phyloP scores from a whole-genome alignment of 768 basidiomycete genomes.

The Chalciporus chontae region DNA sequence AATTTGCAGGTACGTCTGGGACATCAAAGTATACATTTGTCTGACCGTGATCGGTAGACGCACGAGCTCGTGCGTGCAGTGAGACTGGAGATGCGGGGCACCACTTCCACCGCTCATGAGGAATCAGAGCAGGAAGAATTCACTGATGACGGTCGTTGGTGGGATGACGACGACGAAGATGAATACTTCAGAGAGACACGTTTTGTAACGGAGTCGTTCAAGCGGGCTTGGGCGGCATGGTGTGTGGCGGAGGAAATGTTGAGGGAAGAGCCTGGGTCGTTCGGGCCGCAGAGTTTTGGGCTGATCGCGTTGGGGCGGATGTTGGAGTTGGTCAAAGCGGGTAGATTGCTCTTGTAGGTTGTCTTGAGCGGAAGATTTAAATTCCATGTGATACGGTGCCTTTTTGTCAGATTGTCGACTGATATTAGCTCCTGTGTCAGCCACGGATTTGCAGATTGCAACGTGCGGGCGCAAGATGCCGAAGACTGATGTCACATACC shows the following conservation, averaged over 20 bases:
- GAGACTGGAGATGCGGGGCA: conserved; percentile 29
- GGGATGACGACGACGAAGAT: conserved; percentile 24
- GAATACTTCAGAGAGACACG: conserved; percentile 28
- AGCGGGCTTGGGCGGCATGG: conserved; percentile 46
- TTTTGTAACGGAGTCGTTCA: conserved; percentile 29
- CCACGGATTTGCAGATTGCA: background rate
- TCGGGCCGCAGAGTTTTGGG: conserved; percentile 45
- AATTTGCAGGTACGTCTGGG: conserved; percentile 38
- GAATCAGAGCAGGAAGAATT: conserved; percentile 25
- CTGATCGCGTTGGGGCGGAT: conserved; percentile 41
- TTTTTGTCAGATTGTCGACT: too few species aligned
- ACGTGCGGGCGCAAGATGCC: conserved; percentile 26
- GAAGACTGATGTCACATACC: conserved; percentile 13
- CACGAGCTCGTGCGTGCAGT: conserved; percentile 37
- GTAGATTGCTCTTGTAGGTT: conserved; percentile 2
- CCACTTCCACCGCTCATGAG: conserved; percentile 7
- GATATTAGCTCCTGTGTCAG: too few species aligned
- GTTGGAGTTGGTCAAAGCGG: conserved; percentile 37
- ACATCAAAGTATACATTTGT: background rate
- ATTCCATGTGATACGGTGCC: too few species aligned
- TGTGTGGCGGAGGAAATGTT: conserved; percentile 32
- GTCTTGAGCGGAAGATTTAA: background rate
- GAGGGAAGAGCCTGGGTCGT: conserved; percentile 22
- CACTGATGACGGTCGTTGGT: conserved; percentile 21
- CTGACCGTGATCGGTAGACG: conserved; percentile 29